Evolutionary conservation across 2,329 filamentous ascomycete genomes (phyloP).

Genomic region (Cladophialophora immunda): DNA sequence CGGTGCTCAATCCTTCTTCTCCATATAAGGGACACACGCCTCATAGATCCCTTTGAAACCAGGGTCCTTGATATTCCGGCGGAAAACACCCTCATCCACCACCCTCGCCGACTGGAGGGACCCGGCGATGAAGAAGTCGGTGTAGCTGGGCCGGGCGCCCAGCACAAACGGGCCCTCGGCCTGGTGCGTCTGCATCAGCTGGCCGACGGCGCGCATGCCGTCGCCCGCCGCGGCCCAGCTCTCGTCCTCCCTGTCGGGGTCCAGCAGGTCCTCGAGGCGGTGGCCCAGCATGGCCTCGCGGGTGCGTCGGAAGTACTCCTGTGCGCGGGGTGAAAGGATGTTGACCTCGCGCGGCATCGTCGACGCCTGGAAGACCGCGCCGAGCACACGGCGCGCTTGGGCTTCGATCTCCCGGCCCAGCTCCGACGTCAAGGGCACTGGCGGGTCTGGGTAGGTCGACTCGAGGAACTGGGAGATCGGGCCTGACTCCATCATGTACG

Average conservation of each 20-base stretch:
- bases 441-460: constrained; percentile 49
- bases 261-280: constrained; percentile 49
- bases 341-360: constrained; percentile 50
- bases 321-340: constrained; percentile 49
- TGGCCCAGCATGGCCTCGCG: constrained; percentile 49
- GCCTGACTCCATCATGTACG: constrained; percentile 52
- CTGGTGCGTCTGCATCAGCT: constrained; percentile 47
- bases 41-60: constrained; percentile 39
- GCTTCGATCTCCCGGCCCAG: constrained; percentile 48
- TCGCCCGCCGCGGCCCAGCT: constrained; percentile 43
- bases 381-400: constrained; percentile 44
- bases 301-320: constrained; percentile 52
- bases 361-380: constrained; percentile 44
- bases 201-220: constrained; percentile 43
- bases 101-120: constrained; percentile 46
- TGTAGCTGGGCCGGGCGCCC: constrained; percentile 47
- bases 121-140: constrained; percentile 54
- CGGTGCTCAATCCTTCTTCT: constrained; percentile 26
- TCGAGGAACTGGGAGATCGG: constrained; percentile 54
- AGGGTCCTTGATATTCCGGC: constrained; percentile 41
- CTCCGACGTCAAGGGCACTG: constrained; percentile 48
- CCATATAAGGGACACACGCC: constrained; percentile 32
- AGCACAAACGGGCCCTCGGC: constrained; percentile 52
- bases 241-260: constrained; percentile 42
- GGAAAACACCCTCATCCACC: constrained; percentile 46